Evolutionary conservation across 306 rosid species (phyloP), one percentile per base, ranked within the genome.

Genomic region (Biancaea sappan): DNA sequence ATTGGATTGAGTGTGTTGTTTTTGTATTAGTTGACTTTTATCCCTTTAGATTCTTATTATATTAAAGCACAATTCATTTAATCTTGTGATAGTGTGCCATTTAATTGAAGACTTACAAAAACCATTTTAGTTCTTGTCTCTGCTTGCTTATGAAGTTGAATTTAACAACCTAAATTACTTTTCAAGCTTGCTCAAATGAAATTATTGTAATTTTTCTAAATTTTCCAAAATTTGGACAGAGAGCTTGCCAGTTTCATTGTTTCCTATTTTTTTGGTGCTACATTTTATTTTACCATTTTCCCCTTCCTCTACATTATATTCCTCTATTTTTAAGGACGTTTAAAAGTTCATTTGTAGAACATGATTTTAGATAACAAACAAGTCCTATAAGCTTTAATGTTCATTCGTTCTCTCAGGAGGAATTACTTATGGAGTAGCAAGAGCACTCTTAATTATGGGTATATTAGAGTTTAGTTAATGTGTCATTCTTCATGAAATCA

Each of bases 361-460:
- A 19, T 25, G 19, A 60, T 69, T 32, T 19, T 66, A 48, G 50
- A 74, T 69, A 21, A n/a, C n/a, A n/a, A n/a, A n/a, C n/a, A n/a
- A n/a, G n/a, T n/a, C n/a, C 51, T 61, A 22, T 65, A 60, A 81
- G 72, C 84, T 74, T 79, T 77, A 19, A 63, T 19, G 15, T 72
- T 19, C 83, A 14, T 54, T n/a, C n/a, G n/a, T n/a, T 72, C 48
- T 85, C 88, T 80, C 88, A 95, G 99, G 99, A 95, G 82, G 83
- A 90, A 75, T 24, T 92, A 51, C 87, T 95, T 66, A 79, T 82
- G 93, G 92, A 95, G 73, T 93, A 95, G 79, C 83, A 92, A 71
- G 91, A 90, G 85, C 88, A 88, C 48, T 88, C 99, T 10, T 88
- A 91, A 83, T 50, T 87, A 65, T 87, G 90, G 98, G 99, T 95